Percentiles rank a stretch among this genome's conserved stretches.
Evolutionary conservation across 768 basidiomycete genomes (phyloP).

Genomic region (Phlegmacium glaucopus): DNA sequence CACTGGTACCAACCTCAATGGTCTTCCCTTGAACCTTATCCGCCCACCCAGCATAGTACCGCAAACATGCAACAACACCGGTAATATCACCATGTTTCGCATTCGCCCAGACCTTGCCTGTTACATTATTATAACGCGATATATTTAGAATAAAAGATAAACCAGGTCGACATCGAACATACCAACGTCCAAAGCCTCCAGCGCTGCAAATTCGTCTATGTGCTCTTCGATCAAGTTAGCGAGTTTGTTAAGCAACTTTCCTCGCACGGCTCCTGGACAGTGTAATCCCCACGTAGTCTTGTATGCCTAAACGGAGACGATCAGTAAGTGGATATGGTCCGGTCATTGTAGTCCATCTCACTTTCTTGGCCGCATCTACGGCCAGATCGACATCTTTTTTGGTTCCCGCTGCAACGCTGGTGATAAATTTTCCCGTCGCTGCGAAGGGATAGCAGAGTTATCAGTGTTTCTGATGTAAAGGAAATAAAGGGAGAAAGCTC

Average conservation of each 20-base stretch:
- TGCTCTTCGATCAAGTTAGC: no score
- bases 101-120: no score
- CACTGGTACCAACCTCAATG: conserved; percentile 51
- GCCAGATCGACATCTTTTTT: conserved; percentile 73
- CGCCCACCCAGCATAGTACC: conserved; percentile 87
- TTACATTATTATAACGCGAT: no score
- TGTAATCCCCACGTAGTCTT: no score
- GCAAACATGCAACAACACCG: conserved; percentile 43
- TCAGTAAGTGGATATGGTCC: neutral
- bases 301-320: conserved; percentile 11
- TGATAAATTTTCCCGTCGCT: conserved; percentile 64
- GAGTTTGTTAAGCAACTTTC: no score
- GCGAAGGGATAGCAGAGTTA: conserved; percentile 5
- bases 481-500: neutral
- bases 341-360: neutral
- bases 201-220: no score
- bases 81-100: conserved; percentile 47
- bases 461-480: neutral
- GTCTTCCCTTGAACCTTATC: conserved; percentile 79
- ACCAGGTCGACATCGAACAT: no score
- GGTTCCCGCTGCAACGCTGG: conserved; percentile 55
- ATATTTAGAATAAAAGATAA: no score
- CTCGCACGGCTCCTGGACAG: no score
- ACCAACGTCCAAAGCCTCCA: no score
- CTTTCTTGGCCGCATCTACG: conserved; percentile 58